Evolutionary conservation across 306 rosid genomes (phyloP).

Genomic region (Elaeagnus macrophylla): DNA sequence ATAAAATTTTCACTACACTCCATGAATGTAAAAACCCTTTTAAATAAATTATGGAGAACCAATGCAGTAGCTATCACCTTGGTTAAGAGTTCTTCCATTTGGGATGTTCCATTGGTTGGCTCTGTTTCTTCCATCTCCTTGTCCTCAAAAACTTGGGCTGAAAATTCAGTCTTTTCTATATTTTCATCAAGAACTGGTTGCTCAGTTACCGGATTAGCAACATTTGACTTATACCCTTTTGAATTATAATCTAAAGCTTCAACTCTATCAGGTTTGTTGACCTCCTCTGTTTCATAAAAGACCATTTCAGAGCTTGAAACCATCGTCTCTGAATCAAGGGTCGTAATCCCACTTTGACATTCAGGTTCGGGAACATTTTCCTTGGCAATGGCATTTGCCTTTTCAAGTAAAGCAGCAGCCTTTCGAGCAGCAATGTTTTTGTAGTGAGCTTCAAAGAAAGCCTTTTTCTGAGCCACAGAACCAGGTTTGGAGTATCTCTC

Average conservation of each 20-base stretch:
- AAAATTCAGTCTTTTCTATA: slow-evolving; percentile 32
- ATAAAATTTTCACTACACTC: neutral
- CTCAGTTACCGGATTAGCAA: slow-evolving; percentile 21
- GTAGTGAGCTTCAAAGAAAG: slow-evolving; percentile 98
- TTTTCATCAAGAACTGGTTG: slow-evolving; percentile 18
- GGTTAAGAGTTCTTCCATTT: slow-evolving; percentile 27
- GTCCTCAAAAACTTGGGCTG: slow-evolving; percentile 22
- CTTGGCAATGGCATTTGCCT: slow-evolving; percentile 41
- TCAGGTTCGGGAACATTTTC: slow-evolving; percentile 20
- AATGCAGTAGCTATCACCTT: slow-evolving; percentile 28
- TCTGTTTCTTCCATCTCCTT: slow-evolving; percentile 30
- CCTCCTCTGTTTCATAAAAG: slow-evolving; percentile 26
- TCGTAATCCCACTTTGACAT: neutral
- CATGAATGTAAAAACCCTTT: neutral
- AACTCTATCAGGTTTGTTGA: slow-evolving; percentile 8
- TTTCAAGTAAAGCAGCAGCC: slow-evolving; percentile 71
- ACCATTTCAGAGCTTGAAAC: slow-evolving; percentile 21
- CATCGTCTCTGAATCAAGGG: slow-evolving; percentile 5
- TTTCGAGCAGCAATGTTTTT: slow-evolving; percentile 82
- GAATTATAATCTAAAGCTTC: slow-evolving; percentile 1
- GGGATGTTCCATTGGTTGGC: slow-evolving; percentile 26
- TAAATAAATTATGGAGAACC: neutral
- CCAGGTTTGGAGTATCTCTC: slow-evolving; percentile 76
- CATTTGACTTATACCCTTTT: slow-evolving; percentile 15
- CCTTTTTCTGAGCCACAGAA: slow-evolving; percentile 94